Base-by-base conservation (phyloP, 345 rosid genomes). In the Hibiscus mutabilis region DNA sequence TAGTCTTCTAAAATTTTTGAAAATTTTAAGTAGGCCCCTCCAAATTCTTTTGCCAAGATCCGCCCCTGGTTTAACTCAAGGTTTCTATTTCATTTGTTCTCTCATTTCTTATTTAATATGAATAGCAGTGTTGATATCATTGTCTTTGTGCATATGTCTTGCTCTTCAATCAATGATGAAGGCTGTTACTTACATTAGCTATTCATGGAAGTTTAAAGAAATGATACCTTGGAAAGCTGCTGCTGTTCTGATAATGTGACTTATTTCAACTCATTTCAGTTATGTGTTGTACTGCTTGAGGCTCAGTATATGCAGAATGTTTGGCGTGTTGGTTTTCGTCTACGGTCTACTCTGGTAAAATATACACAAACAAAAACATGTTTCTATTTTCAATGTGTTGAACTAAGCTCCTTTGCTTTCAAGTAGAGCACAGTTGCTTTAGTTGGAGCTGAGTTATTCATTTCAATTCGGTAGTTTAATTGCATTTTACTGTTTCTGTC, bases 311-410 rank as follows among this genome's bases (percentile, higher is more conserved):
- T 79, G 77, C 90, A 85, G 84, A 87, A 88, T 82, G 92, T 91
- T 56, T 76, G 87, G 91, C 91, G 99, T 44, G 95, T 86, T 70
- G 99, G 99, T 68, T 90, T 86, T 66, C 88, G 87, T 74, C 84
- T 94, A 72, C 88, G 97, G 71, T 87, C 99, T 79, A 94, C 97
- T 79, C 73, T 94, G 95, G 98, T 94, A 88, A 83, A 46, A 61
- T 57, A 58, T 66, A 31, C 6, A 31, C 35, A n/a, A 31, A 31
- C 35, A 44, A 11, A 15, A 21, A 46, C 18, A 14, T 46, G 53
- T 70, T 11, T 19, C 52, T 72, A 15, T 51, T 71, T 27, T 16
- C 47, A 18, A 15, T 19, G 11, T 57, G 62, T 42, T 40, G 19
- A 18, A 42, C 57, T 72, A 13, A 46, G 12, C 35, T 67, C 56